Conservation (phyloP, 768 basidiomycete species). For the Termitomyces sp. region DNA sequence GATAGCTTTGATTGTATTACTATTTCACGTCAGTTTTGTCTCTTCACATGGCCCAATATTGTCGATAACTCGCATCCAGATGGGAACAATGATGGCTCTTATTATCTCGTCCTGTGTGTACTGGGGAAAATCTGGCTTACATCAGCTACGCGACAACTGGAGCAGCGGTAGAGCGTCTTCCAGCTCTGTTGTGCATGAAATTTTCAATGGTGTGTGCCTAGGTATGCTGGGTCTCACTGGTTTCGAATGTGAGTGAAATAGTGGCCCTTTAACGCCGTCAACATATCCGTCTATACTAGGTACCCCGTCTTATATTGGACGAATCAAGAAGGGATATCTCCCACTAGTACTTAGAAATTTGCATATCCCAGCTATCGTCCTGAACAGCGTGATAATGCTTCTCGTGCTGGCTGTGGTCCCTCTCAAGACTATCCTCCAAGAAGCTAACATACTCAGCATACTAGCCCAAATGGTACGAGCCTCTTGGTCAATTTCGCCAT, state of each 20-base stretch:
- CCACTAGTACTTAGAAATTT: conserved; percentile 61
- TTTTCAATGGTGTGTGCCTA: conserved; percentile 65
- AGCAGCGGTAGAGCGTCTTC: conserved; percentile 24
- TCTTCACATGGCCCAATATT: neutral
- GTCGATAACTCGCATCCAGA: conserved; percentile 24
- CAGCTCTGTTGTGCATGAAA: conserved; percentile 31
- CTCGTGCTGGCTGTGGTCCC: conserved; percentile 59
- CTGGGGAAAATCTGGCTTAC: conserved; percentile 47
- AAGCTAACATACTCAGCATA: conserved; percentile 59
- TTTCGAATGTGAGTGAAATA: conserved; percentile 49
- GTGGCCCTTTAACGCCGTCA: neutral
- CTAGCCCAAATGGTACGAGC: conserved; percentile 46
- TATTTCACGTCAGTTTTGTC: conserved; percentile 46
- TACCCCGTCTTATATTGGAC: conserved; percentile 59
- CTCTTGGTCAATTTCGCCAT: neutral
- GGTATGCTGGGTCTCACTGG: conserved; percentile 71
- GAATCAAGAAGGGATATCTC: conserved; percentile 50
- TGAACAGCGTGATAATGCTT: conserved; percentile 54
- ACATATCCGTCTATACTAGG: conserved; percentile 25
- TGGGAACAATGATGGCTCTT: conserved; percentile 50
- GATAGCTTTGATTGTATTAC: conserved; percentile 51
- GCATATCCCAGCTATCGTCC: conserved; percentile 49
- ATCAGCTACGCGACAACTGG: conserved; percentile 54
- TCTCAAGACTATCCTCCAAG: conserved; percentile 37
- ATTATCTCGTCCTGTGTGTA: conserved; percentile 42